A percentile compares a stretch with the other conserved stretches of the same genome.
Evolutionary conservation across 306 rosid genomes (phyloP).

Genomic region (Hippophae gyantsensis): DNA sequence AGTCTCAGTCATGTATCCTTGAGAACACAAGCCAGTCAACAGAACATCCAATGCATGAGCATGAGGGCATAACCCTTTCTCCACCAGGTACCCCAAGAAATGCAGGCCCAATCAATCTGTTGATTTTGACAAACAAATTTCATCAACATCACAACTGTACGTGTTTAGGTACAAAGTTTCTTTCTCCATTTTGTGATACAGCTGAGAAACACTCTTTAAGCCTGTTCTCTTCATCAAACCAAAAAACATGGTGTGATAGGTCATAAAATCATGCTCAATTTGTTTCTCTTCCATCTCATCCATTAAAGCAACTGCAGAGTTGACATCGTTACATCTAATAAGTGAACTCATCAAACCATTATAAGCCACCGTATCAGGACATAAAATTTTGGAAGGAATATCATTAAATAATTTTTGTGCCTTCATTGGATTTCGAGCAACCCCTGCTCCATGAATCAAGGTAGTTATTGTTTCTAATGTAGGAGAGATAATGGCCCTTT

Average conservation of each 20-base stretch:
- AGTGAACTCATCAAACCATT: conserved; percentile 64
- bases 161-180: conserved; percentile 54
- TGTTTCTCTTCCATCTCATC: conserved; percentile 58
- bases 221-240: conserved; percentile 45
- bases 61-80: conserved; percentile 78
- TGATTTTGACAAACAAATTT: conserved; percentile 58
- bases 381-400: conserved; percentile 42
- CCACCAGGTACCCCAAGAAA: conserved; percentile 61
- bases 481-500: conserved; percentile 29
- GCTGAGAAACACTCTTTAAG: conserved; percentile 36
- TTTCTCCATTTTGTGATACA: conserved; percentile 54
- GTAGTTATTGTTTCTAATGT: conserved; percentile 66
- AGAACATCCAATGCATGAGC: conserved; percentile 72
- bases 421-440: conserved; percentile 47
- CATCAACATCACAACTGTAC: conserved; percentile 63
- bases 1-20: conserved; percentile 48
- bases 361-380: conserved; percentile 53
- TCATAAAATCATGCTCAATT: conserved; percentile 43
- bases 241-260: conserved; percentile 60
- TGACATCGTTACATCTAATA: conserved; percentile 45
- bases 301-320: conserved; percentile 51
- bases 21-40: conserved; percentile 70
- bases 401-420: conserved; percentile 58
- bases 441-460: conserved; percentile 86
- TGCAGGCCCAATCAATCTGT: conserved; percentile 48